phyloP scores from a whole-genome alignment of 2,329 filamentous ascomycete genomes.

The Sporothrix schenckii region DNA sequence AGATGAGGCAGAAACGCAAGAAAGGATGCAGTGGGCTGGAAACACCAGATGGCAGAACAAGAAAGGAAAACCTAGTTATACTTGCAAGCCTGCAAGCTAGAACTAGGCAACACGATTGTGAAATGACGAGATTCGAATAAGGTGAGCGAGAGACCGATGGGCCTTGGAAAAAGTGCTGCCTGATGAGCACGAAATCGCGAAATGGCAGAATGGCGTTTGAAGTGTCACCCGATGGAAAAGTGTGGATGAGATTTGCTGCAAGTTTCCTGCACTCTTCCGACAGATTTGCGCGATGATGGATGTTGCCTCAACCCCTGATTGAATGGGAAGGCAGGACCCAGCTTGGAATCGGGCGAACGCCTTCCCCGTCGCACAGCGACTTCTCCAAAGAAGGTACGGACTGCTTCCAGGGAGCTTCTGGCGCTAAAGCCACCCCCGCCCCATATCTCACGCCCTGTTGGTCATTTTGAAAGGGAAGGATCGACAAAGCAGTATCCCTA shows the following conservation, averaged over 20 bases:
- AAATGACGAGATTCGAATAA: not conserved
- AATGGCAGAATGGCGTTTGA: conserved; percentile 19
- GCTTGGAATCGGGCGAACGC: not conserved
- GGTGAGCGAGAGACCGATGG: not conserved
- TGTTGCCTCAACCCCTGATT: conserved; percentile 26
- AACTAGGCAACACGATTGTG: conserved; percentile 20
- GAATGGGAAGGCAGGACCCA: conserved; percentile 16
- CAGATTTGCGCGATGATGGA: conserved; percentile 27
- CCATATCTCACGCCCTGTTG: conserved; percentile 20
- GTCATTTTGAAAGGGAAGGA: conserved; percentile 9
- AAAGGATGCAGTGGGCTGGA: not conserved
- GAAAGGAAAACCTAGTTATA: not conserved
- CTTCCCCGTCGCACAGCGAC: conserved; percentile 24
- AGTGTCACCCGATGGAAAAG: not conserved
- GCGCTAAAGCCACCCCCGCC: conserved; percentile 25
- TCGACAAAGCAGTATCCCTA: not conserved
- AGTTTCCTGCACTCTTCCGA: conserved; percentile 27
- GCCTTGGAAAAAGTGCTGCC: conserved; percentile 15
- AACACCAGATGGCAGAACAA: not conserved
- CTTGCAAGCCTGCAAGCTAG: conserved; percentile 13
- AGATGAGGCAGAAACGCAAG: conserved; percentile 6
- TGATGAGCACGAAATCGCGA: conserved; percentile 21
- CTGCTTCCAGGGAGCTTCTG: conserved; percentile 12
- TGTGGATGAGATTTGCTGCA: conserved; percentile 12
- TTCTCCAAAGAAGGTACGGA: conserved; percentile 17